A percentile compares a stretch with the other conserved stretches of the same genome.
Conservation (phyloP, 805 yeast species). For the Blastobotrys americana region DNA sequence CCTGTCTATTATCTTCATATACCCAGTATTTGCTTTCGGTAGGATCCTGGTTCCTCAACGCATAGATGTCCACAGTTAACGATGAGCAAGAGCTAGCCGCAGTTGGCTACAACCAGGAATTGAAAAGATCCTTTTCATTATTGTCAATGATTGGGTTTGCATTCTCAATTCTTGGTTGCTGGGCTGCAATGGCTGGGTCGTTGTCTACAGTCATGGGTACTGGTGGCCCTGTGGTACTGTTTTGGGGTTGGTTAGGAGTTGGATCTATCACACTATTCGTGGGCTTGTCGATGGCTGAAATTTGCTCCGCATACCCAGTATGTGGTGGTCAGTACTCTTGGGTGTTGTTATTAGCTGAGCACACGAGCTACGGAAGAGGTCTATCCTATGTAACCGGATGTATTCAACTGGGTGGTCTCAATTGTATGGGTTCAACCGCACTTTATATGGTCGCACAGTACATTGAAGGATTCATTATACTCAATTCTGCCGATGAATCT, state of each 20-base stretch:
- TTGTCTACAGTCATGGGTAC: constrained; percentile 53
- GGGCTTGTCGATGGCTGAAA: constrained; percentile 57
- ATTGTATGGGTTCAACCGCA: constrained; percentile 26
- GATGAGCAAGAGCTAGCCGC: constrained; percentile 12
- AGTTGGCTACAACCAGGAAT: constrained; percentile 57
- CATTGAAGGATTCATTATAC: constrained; percentile 15
- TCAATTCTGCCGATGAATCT: constrained; percentile 16
- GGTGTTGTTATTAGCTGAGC: constrained; percentile 35
- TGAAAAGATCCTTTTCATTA: constrained; percentile 51
- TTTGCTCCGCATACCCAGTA: constrained; percentile 59
- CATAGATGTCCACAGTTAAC: neutral
- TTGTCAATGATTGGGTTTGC: constrained; percentile 45
- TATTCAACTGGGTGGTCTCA: constrained; percentile 23
- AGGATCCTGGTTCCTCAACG: too few relatives aligned
- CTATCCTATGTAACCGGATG: constrained; percentile 17
- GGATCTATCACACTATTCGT: constrained; percentile 49
- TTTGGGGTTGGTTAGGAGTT: constrained; percentile 54
- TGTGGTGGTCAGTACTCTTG: constrained; percentile 67
- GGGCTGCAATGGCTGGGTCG: constrained; percentile 61
- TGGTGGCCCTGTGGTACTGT: constrained; percentile 54
- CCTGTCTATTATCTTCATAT: too few relatives aligned
- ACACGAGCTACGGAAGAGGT: constrained; percentile 15
- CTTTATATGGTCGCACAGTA: constrained; percentile 21
- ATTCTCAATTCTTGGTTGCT: constrained; percentile 55
- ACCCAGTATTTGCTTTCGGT: too few relatives aligned